A percentile compares a stretch with the other conserved stretches of the same genome.
Conservation (phyloP, 345 rosid species). For the Cardamine resedifolia region DNA sequence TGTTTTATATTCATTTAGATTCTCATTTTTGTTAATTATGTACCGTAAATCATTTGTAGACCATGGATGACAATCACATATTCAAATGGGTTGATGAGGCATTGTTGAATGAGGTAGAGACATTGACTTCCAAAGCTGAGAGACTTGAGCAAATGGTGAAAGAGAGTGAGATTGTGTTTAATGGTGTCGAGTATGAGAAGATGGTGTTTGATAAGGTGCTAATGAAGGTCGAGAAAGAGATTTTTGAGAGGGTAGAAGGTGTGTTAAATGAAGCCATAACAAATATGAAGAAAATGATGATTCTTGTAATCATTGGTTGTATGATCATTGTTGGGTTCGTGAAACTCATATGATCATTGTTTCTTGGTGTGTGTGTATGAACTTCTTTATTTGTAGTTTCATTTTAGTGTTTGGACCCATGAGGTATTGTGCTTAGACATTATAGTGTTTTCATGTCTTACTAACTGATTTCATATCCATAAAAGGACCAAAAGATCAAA, state of each 20-base stretch:
- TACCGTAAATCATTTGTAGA: too few species aligned
- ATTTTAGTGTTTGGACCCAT: too few species aligned
- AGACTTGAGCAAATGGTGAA: not conserved
- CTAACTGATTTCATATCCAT: too few species aligned
- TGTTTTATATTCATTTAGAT: not conserved
- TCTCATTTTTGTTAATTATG: not conserved
- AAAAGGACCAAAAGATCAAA: too few species aligned
- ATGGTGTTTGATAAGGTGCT: not conserved
- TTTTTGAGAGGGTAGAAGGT: not conserved
- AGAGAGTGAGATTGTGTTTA: not conserved
- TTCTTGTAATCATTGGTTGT: not conserved
- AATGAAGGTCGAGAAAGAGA: not conserved
- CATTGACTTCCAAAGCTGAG: not conserved
- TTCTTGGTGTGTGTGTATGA: too few species aligned
- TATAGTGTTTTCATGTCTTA: too few species aligned
- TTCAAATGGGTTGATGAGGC: not conserved
- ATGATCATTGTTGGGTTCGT: not conserved
- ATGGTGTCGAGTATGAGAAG: not conserved
- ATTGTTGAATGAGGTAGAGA: not conserved
- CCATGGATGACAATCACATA: not conserved
- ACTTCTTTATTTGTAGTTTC: too few species aligned
- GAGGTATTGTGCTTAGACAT: too few species aligned
- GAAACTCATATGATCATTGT: too few species aligned
- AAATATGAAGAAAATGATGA: not conserved
- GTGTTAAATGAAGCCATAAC: not conserved